A percentile compares a stretch with the other conserved stretches of the same genome.
phyloP scores from a whole-genome alignment of 805 yeast genomes.

The Saccharomycopsis guyanensis region DNA sequence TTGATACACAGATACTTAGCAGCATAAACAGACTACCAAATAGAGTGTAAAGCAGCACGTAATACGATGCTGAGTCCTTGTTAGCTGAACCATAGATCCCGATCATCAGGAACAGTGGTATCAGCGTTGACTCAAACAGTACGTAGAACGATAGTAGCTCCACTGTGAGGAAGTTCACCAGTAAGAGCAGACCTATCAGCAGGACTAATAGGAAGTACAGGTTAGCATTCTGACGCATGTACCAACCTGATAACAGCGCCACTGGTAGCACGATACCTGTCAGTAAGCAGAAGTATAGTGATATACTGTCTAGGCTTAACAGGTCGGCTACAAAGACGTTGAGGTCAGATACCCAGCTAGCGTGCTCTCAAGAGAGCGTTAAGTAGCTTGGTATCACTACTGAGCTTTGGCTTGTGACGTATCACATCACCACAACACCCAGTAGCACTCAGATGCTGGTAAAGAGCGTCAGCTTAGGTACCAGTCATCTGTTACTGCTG shows the following conservation, averaged over 20 bases:
- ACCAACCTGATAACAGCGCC: conserved; percentile 21
- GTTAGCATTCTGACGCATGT: conserved; percentile 14
- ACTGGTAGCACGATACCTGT: conserved; percentile 21
- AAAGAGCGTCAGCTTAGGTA: too few species aligned
- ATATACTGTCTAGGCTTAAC: conserved; percentile 22
- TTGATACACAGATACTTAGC: conserved; percentile 21
- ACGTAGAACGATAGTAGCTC: conserved; percentile 23
- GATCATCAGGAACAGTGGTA: conserved; percentile 23
- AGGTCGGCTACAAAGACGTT: too few species aligned
- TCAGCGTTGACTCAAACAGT: conserved; percentile 23
- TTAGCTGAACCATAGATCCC: conserved; percentile 22
- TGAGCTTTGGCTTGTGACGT: too few species aligned
- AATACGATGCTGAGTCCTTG: conserved; percentile 23
- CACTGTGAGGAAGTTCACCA: conserved; percentile 18
- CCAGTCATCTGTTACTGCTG: too few species aligned
- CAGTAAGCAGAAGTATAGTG: conserved; percentile 22
- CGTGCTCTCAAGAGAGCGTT: too few species aligned
- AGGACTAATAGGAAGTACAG: conserved; percentile 18
- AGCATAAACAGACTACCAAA: conserved; percentile 22
- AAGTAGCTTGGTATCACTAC: too few species aligned
- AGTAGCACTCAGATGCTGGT: too few species aligned
- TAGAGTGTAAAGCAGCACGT: conserved; percentile 18
- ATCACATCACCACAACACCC: too few species aligned
- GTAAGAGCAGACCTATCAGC: conserved; percentile 19
- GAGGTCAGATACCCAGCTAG: too few species aligned